Conservation (phyloP, 495 filamentous ascomycete genomes). For the Pseudevernia furfuracea region DNA sequence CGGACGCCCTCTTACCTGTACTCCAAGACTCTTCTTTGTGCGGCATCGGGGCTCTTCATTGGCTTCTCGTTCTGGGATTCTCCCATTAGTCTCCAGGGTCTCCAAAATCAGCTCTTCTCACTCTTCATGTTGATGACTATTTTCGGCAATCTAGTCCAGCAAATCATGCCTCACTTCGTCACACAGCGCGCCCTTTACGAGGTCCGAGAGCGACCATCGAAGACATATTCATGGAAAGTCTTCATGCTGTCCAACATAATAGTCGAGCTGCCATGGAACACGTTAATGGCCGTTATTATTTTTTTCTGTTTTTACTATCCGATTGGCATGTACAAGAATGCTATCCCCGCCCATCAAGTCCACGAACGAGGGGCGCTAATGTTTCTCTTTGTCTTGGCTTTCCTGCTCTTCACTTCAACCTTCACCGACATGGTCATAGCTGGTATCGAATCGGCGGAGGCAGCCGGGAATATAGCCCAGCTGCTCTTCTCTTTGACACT, state of each 20-base stretch:
- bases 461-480: conserved; percentile 57
- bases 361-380: conserved; percentile 56
- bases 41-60: conserved; percentile 59
- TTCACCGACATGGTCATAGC: conserved; percentile 58
- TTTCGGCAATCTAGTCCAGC: conserved; percentile 66
- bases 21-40: conserved; percentile 55
- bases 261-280: conserved; percentile 69
- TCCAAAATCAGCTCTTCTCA: conserved; percentile 82
- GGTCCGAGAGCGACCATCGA: conserved; percentile 74
- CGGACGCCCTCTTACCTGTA: conserved; percentile 81
- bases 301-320: conserved; percentile 78
- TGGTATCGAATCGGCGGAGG: conserved; percentile 58
- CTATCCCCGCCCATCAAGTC: conserved; percentile 47
- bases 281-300: conserved; percentile 58
- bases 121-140: conserved; percentile 78
- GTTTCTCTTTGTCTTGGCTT: conserved; percentile 49
- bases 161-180: conserved; percentile 81
- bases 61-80: conserved; percentile 81
- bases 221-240: conserved; percentile 73
- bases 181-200: conserved; percentile 75
- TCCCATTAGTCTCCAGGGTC: conserved; percentile 60
- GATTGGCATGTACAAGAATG: conserved; percentile 66
- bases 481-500: conserved; percentile 59
- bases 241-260: conserved; percentile 76
- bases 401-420: conserved; percentile 45